These are phyloP conservation scores for Hypholoma sublateritium DNA, from an alignment of 768 basidiomycete species.

Conservation along the genomic window DNA sequence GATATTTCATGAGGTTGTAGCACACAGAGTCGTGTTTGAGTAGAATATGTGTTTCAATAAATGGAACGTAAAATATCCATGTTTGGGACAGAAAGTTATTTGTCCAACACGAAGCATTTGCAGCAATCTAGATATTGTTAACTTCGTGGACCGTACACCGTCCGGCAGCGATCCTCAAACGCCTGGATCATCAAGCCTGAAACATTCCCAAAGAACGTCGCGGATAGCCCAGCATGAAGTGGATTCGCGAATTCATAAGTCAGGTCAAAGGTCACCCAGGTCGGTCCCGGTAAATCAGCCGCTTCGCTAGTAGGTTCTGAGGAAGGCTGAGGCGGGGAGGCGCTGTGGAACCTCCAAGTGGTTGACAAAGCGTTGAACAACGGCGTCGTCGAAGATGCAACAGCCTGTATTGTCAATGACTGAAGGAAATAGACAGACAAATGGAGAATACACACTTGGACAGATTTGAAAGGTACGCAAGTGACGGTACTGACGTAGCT, in stretches of 20 bases:
- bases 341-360: conserved; percentile 21
- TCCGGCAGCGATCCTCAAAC: conserved; percentile 82
- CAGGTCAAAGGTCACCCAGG: conserved; percentile 82
- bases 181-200: conserved; percentile 89
- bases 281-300: conserved; percentile 43
- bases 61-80: too few relatives aligned
- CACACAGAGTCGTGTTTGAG: too few relatives aligned
- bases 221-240: conserved; percentile 78
- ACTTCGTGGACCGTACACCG: conserved; percentile 56
- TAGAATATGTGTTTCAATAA: too few relatives aligned
- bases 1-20: too few relatives aligned
- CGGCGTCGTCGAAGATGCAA: conserved; percentile 23
- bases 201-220: conserved; percentile 83
- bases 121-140: background rate
- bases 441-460: conserved; percentile 56
- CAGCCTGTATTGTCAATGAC: conserved; percentile 12
- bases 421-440: too few relatives aligned
- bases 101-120: too few relatives aligned
- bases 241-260: conserved; percentile 87
- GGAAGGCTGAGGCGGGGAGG: background rate
- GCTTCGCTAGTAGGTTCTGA: background rate
- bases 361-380: conserved; percentile 24
- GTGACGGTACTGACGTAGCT: conserved; percentile 85
- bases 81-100: too few relatives aligned
- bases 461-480: conserved; percentile 74